These are phyloP conservation scores for Colletotrichum phormii DNA, from an alignment of 2,329 filamentous ascomycete species.

Conservation along the genomic window DNA sequence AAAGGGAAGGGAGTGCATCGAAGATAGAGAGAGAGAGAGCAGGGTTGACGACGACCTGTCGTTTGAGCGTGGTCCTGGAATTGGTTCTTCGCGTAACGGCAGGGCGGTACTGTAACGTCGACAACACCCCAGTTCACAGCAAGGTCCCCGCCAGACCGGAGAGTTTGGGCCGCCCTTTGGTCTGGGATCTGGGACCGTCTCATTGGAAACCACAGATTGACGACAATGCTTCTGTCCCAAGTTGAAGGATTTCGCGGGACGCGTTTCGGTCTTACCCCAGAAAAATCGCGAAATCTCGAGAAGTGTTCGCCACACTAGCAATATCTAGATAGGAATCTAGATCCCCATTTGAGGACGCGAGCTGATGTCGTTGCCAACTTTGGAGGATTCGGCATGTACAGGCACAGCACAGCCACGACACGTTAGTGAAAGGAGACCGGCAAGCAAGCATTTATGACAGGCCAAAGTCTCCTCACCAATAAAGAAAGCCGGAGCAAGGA, in stretches of 20 bases:
- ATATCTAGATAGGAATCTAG: neutral
- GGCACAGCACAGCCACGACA: conserved; percentile 1
- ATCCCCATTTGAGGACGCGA: neutral
- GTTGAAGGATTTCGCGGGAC: neutral
- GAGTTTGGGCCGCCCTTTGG: conserved; percentile 27
- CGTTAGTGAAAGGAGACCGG: neutral
- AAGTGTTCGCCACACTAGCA: neutral
- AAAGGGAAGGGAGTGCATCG: neutral
- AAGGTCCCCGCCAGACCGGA: conserved; percentile 28
- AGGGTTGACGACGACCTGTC: neutral
- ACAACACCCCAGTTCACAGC: neutral
- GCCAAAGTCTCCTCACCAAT: neutral
- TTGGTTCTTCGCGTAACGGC: conserved; percentile 22
- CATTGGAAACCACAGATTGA: conserved; percentile 19
- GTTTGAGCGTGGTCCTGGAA: conserved; percentile 12
- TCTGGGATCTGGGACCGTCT: conserved; percentile 18
- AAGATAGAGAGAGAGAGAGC: neutral
- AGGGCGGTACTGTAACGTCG: conserved; percentile 1
- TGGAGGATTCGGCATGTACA: neutral
- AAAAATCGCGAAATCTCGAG: neutral
- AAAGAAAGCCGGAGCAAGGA: conserved; percentile 20
- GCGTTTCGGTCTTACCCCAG: conserved; percentile 13
- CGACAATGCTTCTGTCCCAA: conserved; percentile 5
- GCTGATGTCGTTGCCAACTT: neutral
- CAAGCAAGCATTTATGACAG: conserved; percentile 7